A percentile compares a stretch with the other conserved stretches of the same genome.
phyloP scores from a whole-genome alignment of 2,329 filamentous ascomycete species.

The Fusarium duplospermum region DNA sequence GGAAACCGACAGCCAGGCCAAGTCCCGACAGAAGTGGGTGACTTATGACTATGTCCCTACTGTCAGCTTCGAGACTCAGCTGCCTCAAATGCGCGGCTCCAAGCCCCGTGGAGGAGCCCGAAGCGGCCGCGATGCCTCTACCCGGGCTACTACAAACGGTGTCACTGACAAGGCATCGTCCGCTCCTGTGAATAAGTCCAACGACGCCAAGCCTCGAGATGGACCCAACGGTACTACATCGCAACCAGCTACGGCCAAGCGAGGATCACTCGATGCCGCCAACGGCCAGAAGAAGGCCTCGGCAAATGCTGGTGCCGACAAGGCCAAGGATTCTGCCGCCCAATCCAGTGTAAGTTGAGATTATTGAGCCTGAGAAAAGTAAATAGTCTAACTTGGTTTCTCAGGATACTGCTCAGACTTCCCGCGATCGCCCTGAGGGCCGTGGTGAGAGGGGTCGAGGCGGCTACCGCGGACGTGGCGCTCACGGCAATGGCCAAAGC shows the following conservation, averaged over 20 bases:
- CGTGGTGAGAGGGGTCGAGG: conserved; percentile 57
- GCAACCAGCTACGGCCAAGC: conserved; percentile 56
- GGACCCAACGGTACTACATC: conserved; percentile 52
- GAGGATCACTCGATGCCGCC: conserved; percentile 56
- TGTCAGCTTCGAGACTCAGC: conserved; percentile 86
- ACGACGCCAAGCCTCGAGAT: conserved; percentile 53
- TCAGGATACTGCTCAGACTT: conserved; percentile 44
- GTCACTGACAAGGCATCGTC: conserved; percentile 53
- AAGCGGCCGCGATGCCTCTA: conserved; percentile 51
- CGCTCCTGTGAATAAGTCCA: conserved; percentile 46
- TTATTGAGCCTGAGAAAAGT: neutral
- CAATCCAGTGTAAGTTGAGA: conserved; percentile 53
- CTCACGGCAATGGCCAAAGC: conserved; percentile 52
- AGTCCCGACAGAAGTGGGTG: conserved; percentile 80
- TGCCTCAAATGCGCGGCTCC: conserved; percentile 66
- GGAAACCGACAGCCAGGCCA: conserved; percentile 58
- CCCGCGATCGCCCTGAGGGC: conserved; percentile 51
- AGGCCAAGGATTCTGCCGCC: conserved; percentile 55
- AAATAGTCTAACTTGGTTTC: conserved; percentile 8
- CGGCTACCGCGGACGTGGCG: conserved; percentile 59
- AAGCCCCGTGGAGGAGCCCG: conserved; percentile 64
- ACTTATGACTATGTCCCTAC: conserved; percentile 84
- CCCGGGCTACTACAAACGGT: conserved; percentile 51
- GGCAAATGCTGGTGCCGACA: conserved; percentile 49
- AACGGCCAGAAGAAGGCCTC: conserved; percentile 57